Conservation (phyloP, 495 filamentous ascomycete genomes). For the Chaetomidium leptoderma region DNA sequence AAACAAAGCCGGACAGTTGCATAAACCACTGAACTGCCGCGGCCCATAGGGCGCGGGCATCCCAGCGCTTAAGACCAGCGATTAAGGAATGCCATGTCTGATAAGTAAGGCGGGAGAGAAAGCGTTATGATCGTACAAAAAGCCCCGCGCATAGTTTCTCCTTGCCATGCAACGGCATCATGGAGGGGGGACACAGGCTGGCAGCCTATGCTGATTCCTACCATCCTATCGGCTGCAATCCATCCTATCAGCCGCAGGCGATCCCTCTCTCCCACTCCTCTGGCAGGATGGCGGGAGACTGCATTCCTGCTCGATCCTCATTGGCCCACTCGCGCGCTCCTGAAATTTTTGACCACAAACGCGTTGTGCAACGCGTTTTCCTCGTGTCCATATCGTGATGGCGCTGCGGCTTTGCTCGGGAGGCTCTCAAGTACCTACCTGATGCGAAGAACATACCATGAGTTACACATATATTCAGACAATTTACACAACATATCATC, state of each 20-base stretch:
- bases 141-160: background rate
- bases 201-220: background rate
- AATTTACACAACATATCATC: too few species aligned
- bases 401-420: too few species aligned
- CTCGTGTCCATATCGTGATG: background rate
- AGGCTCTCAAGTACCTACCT: too few species aligned
- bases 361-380: background rate
- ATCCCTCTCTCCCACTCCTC: too few species aligned
- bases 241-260: too few species aligned
- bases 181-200: background rate
- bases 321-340: background rate
- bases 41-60: constrained; percentile 12
- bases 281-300: too few species aligned
- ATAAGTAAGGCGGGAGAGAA: background rate
- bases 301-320: too few species aligned
- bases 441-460: too few species aligned
- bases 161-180: background rate
- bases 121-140: too few species aligned
- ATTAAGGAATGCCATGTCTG: background rate
- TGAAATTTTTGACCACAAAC: background rate
- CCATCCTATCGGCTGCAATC: background rate
- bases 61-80: constrained; percentile 4
- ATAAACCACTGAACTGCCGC: constrained; percentile 20
- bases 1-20: constrained; percentile 15
- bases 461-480: too few species aligned